Evolutionary conservation across 148 eudicot genomes (phyloP), one percentile per base, ranked within the genome.

Genomic region (Simmondsia chinensis): DNA sequence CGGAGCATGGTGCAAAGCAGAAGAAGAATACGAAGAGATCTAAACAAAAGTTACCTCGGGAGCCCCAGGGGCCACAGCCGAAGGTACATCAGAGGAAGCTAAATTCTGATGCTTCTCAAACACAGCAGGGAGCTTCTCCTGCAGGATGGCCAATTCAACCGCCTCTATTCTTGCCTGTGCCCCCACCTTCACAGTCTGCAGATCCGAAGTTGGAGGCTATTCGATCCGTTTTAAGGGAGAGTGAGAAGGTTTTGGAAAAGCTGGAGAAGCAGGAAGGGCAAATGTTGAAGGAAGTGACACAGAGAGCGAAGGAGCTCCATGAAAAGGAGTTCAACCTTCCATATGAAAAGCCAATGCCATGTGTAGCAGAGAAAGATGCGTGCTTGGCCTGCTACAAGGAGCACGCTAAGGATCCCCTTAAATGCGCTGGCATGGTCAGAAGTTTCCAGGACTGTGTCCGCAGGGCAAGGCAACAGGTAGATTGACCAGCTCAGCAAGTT

Each of bases 321-420:
- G 97, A 89, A 16, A 84, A 81, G 50, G 97, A 89, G 70, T 89
- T 84, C 61, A 73, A 81, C 69, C 75, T 82, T 43, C 95, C 97
- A 17, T 33, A 62, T 25, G 72, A 62, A 42, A 81, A 79, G 60
- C 64, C 80, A 1, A 69, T 63, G 23, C 64, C 77, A 18, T 89
- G 97, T 38, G 50, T 64, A 55, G 58, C 59, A 7, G 84, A 84
- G 70, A 62, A 62, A 67, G 72, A 73, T 50, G 80, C 78, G 15
- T 84, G 95, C 47, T 39, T 63, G 40, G 64, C 79, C 27, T 89
- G 97, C 70, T 81, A 81, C 65, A 81, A 76, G 60, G 95, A 76
- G 48, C 46, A 81, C 56, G 42, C 51, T 48, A 60, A 79, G 34
- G 69, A 79, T 23, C 77, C 95, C 12, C 70, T 89, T 45, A 81